Evolutionary conservation across 495 filamentous ascomycete genomes (phyloP), one percentile per base, ranked within the genome.

Genomic region (Penicillium parvum): DNA sequence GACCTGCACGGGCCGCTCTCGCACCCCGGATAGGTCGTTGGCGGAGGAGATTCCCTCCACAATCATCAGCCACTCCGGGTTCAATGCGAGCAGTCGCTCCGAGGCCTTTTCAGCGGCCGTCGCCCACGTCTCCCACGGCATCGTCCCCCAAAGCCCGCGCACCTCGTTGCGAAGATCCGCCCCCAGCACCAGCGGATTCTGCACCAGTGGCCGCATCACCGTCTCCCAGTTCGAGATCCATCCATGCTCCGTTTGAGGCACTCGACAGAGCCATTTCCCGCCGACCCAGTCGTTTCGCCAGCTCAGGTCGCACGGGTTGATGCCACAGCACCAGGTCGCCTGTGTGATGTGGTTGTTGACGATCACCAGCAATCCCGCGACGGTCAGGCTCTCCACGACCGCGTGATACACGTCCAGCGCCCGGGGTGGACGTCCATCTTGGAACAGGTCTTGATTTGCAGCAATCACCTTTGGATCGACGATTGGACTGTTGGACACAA

Each of bases 291-390:
- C 74, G 50, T 82, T 81, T 16, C 65, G 50, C 78, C 78, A 82
- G 42, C 69, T 65, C 7, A 71, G 66, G 50, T 82, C 76, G 58
- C 79, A 82, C 3, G 73, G 76, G 51, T 81, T 77, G 12, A 68
- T 68, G 6, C 75, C 78, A 50, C 76, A 79, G 55, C 78, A 83
- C 79, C 78, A 81, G 11, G 71, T 73, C 12, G 77, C 73, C 12
- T 66, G 71, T 0, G 78, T 82, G 59, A 83, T 82, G 40, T 81
- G 79, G 49, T 81, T 74, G 58, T 82, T 82, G 29, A 79, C 51
- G 14, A 83, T 76, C 21, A 82, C 77, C 19, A 75, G 73, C 29
- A 82, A 49, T 20, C 77, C 78, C 7, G 64, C 73, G 7, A 72
- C 72, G 18, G 78, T 81, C 51, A 82, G 57, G 36, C 74, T 69